Base-by-base conservation (phyloP, 106 monocot genomes). In the Agapanthus africanus region DNA sequence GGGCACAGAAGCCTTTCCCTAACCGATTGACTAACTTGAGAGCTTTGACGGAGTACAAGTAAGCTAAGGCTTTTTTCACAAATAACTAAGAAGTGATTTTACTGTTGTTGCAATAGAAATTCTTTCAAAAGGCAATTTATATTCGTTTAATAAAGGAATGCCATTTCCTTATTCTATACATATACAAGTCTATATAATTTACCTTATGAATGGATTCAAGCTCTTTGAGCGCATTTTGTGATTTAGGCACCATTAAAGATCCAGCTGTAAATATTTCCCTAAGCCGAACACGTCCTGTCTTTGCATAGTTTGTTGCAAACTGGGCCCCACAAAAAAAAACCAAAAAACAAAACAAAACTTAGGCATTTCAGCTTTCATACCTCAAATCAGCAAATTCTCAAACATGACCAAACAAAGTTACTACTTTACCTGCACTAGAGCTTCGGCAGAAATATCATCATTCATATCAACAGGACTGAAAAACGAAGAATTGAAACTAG, bases 141-240 rank as follows among this genome's bases (percentile, higher is more conserved):
- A 9, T 44, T 44, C 44, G 10, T 14, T 14, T 44, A 9, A 9
- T 9, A 11, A 2, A 11, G 4, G 4, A 11, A 44, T 14, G 6
- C 13, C 44, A 9, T 44, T 30, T 4, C 27, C 56, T 13, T 57
- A n/a, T 10, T 2, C 14, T 18, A 57, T 1, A 14, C 19, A 30
- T 26, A 57, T 19, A n/a, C 36, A 6, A n/a, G 36, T 19, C 18
- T n/a, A 61, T 33, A 61, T n/a, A n/a, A n/a, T n/a, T 71, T 75
- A 91, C 94, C 94, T 95, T 91, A 80, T 95, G 94, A 78, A 95
- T 68, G 7, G 94, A 95, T 82, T 95, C 94, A 74, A 95, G 85
- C 67, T 95, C 94, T 77, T 81, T 81, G 28, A 95, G 83, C 73
- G 65, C 78, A 54, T 46, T 83, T 9, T 91, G 91, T 36, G 91